Evolutionary conservation across 176 grass and related monocot species (phyloP).

Genomic region (Urochloa ruziziensis): DNA sequence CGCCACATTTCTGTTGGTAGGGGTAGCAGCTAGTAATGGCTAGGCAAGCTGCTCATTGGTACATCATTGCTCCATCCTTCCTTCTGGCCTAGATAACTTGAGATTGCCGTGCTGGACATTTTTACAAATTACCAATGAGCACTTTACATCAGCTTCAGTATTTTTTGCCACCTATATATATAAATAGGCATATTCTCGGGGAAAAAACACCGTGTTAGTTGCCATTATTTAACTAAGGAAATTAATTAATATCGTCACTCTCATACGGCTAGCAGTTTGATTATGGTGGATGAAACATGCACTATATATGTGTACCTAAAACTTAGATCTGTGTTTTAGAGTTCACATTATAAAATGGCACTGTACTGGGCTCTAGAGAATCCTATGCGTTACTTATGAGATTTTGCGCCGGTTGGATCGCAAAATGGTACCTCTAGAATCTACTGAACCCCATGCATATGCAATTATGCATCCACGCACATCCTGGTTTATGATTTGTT

Average conservation of each 20-base stretch:
- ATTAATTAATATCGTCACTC: no score
- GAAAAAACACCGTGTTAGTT: no score
- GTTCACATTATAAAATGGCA: neutral
- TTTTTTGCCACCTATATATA: no score
- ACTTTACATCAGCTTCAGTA: no score
- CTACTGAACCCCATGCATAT: no score
- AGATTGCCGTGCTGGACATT: no score
- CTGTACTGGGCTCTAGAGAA: neutral
- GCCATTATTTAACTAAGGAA: no score
- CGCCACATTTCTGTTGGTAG: neutral
- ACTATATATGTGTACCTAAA: neutral
- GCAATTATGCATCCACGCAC: no score
- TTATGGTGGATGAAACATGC: neutral
- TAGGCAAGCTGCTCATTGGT: slow-evolving; percentile 16
- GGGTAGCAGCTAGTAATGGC: neutral
- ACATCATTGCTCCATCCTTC: slow-evolving; percentile 22
- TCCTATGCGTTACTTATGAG: neutral
- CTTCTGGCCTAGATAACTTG: neutral
- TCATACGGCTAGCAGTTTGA: neutral
- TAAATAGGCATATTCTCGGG: no score
- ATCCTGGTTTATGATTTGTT: no score
- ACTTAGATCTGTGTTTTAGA: neutral
- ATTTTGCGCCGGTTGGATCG: neutral
- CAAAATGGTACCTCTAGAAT: no score
- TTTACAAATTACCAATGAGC: no score